phyloP scores from a whole-genome alignment of 2,329 filamentous ascomycete genomes.

The Sclerotinia borealis region DNA sequence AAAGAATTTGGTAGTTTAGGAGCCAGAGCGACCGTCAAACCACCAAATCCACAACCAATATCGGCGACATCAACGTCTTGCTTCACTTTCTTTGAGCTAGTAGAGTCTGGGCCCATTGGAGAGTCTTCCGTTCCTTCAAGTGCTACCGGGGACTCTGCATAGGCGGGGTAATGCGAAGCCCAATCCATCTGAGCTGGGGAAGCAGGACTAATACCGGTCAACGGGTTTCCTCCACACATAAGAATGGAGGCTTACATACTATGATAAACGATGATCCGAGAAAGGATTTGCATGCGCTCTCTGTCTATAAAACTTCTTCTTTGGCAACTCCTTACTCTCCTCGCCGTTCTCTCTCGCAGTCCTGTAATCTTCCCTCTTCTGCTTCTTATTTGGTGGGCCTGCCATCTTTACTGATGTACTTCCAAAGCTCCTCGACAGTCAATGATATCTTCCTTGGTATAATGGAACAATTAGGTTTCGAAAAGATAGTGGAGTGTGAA shows the following conservation, averaged over 20 bases:
- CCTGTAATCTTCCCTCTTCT: conserved; percentile 62
- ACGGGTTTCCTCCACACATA: conserved; percentile 12
- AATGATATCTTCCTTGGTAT: neutral
- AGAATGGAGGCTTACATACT: conserved; percentile 51
- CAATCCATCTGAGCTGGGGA: conserved; percentile 86
- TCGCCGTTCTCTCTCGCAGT: conserved; percentile 47
- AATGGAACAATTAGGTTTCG: neutral
- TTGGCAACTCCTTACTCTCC: conserved; percentile 51
- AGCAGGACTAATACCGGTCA: conserved; percentile 54
- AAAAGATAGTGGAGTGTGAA: neutral
- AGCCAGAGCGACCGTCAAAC: conserved; percentile 77
- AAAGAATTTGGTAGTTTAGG: conserved; percentile 75
- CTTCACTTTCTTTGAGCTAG: conserved; percentile 36
- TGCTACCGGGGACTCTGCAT: conserved; percentile 39
- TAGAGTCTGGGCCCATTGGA: conserved; percentile 10
- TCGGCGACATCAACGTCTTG: conserved; percentile 87
- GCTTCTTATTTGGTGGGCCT: conserved; percentile 48
- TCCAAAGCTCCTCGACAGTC: conserved; percentile 1
- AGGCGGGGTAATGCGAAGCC: conserved; percentile 76
- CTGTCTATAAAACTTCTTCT: conserved; percentile 95
- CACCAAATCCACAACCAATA: conserved; percentile 95
- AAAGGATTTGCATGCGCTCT: conserved; percentile 97
- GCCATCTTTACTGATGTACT: conserved; percentile 32
- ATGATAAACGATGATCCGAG: conserved; percentile 83
- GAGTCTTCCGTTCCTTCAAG: conserved; percentile 25